Percentiles rank a stretch among this genome's conserved stretches.
Conservation (phyloP, 371 early-diverging fungal species). For the Circinella minor region DNA sequence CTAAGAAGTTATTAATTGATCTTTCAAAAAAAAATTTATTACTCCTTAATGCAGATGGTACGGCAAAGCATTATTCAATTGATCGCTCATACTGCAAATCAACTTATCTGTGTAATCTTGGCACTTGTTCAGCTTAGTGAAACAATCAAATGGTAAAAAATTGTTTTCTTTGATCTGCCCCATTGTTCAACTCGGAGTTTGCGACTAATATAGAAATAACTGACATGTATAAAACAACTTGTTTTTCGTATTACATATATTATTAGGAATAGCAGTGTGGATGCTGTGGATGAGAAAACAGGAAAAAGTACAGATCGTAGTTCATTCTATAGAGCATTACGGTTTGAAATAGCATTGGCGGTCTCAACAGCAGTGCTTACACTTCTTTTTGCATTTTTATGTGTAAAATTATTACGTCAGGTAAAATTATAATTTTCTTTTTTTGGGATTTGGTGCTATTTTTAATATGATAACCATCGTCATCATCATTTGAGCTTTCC, state of each 20-base stretch:
- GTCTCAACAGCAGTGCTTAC: conserved; percentile 30
- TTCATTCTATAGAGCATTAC: conserved; percentile 33
- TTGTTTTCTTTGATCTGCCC: background rate
- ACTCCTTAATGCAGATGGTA: conserved; percentile 36
- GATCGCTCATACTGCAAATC: conserved; percentile 43
- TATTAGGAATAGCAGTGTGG: conserved; percentile 25
- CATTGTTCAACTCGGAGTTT: conserved; percentile 2
- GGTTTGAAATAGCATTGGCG: conserved; percentile 42
- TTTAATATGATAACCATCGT: too few species aligned
- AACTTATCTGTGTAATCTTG: conserved; percentile 40
- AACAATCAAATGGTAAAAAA: conserved; percentile 41
- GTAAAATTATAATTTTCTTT: conserved; percentile 13
- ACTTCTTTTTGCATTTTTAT: conserved; percentile 32
- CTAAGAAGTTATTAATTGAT: too few species aligned
- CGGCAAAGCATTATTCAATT: conserved; percentile 54
- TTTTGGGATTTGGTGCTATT: too few species aligned
- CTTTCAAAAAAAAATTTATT: background rate
- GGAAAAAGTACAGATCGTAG: conserved; percentile 20
- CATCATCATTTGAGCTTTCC: too few species aligned
- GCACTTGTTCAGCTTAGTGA: conserved; percentile 48
- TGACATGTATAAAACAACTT: too few species aligned
- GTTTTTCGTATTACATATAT: too few species aligned
- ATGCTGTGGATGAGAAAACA: conserved; percentile 20
- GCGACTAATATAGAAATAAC: conserved; percentile 10
- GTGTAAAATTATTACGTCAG: conserved; percentile 38